Evolutionary conservation across 2,329 filamentous ascomycete species (phyloP), one percentile per base, ranked within the genome.

Genomic region (Talaromyces sp.): DNA sequence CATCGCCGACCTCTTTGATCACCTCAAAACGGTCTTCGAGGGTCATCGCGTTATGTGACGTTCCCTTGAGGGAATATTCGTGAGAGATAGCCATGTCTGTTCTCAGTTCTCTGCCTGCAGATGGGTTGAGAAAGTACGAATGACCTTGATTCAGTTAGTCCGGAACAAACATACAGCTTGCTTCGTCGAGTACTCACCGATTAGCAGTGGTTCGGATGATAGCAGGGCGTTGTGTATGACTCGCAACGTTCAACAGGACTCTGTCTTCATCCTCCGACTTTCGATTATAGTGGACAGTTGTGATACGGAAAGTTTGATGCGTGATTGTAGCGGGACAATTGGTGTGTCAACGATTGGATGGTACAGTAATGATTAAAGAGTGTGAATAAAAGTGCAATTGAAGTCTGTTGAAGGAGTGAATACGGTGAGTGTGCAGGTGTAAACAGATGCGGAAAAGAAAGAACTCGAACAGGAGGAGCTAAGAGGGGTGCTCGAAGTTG

Each of bases 1-100:
- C 95, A 87, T 99, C 95, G 59, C 95, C 95, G 77, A 99, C 96
- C 75, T 99, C 95, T 81, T 98, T 99, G 76, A 99, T 83, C 63
- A 99, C 89, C 79, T 99, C 94, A 77, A 97, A 99, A 71, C 93
- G 89, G 76, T 99, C 95, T 77, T 97, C 93, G 62, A 99, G 87
- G 67, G 78, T 80, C 75, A 80, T 84, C 73, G 77, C 83, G 69
- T 77, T 78, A 69, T 78, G 82, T 64, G 85, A 82, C 71, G 87
- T 86, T 78, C 87, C 87, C 76, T 90, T 87, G 73, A 89, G 87
- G 78, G 89, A 85, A 73, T 88, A 81, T 74, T 94, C 92, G 78
- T 89, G 88, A 74, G 87, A 85, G 79, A 92, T 87, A 54, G 90
- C 91, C 91, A 96, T 96, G 71, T 74, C 88, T 78, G 62, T 66